Base-by-base conservation (phyloP, 306 rosid genomes). In the Rubus idaeus region DNA sequence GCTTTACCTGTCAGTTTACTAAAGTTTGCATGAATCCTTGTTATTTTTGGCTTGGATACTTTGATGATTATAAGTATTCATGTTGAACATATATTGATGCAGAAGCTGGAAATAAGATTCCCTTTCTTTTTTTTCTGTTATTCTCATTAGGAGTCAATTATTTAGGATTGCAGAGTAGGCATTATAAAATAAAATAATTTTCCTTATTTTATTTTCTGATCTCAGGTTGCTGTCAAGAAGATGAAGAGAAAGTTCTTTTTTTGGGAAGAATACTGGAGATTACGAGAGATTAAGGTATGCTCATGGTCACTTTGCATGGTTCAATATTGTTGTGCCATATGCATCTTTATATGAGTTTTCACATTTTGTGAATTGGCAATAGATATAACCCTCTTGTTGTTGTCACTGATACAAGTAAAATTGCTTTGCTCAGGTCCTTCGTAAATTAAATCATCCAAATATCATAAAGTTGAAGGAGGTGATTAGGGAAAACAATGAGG, bases 161-260 rank as follows among this genome's bases (percentile, higher is more conserved):
- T 16, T 42, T 74, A 21, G 17, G 50, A 7, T 8, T 42, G 4
- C 50, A 23, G 42, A 10, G 20, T 53, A 52, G 20, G 18, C 50
- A 52, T 26, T 17, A 41, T 44, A 44, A 1, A 8, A 57, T 21
- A 45, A 23, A 3, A 72, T 42, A 42, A 13, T 50, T 37, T 39
- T 55, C 40, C 5, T 26, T 2, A 12, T 60, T 46, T 16, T 46
- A 46, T 39, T 69, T 53, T 82, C 70, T 70, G 62, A 20, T 77
- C 65, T 62, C 78, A 92, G 97, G 91, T 90, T 80, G 97, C 97
- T 77, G 90, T 92, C 83, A 92, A 92, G 86, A 90, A 86, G 84
- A 84, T 92, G 91, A 92, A 92, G 86, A 90, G 90, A 81, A 92
- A 88, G 86, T 92, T 92, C 79, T 90, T 83, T 80, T 92, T 90